Evolutionary conservation across 148 eudicot species (phyloP), one percentile per base, ranked within the genome.

Genomic region (Camellia granthamiana): DNA sequence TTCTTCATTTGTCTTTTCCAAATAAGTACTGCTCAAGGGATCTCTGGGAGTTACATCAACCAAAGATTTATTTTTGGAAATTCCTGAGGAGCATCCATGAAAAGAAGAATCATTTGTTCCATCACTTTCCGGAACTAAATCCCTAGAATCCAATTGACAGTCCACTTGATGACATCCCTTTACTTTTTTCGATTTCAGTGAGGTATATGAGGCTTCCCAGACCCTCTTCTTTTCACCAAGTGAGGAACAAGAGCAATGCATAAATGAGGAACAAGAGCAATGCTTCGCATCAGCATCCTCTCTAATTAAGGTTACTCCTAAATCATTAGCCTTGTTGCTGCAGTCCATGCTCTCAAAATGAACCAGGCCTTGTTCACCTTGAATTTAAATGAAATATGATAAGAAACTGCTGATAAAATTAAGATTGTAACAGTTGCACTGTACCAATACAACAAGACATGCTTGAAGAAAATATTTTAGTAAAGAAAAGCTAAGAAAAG

Each of bases 151-250:
- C 65, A 84, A 82, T 63, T 78, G 82, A 75, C 81, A 59, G 64
- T 85, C 91, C 79, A 66, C 63, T 80, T 83, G 78, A 83, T 87
- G 91, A 72, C 92, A 76, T 46, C 95, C 98, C 85, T 90, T 94
- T 69, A 94, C 90, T 88, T 93, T 92, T 81, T 94, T 94, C 65
- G 97, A 92, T 67, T 91, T 91, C 72, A 94, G 79, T 41, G 97
- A 92, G 49, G 92, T 91, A 47, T 74, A 83, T 7, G 95, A 90
- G 80, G 91, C 79, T 84, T 91, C 91, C 92, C 97, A 94, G 47
- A 82, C 80, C 83, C 87, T 89, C 83, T 88, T 90, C 81, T 90
- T 91, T 66, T 74, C 78, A 82, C 84, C 81, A 38, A 46, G 76
- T 64, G 83, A 80, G 78, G 90, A 87, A 79, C 88, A 88, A 6